Evolutionary conservation across 202 grass and related monocot genomes (phyloP), one percentile per base, ranked within the genome.

Genomic region (Panicum hallii): DNA sequence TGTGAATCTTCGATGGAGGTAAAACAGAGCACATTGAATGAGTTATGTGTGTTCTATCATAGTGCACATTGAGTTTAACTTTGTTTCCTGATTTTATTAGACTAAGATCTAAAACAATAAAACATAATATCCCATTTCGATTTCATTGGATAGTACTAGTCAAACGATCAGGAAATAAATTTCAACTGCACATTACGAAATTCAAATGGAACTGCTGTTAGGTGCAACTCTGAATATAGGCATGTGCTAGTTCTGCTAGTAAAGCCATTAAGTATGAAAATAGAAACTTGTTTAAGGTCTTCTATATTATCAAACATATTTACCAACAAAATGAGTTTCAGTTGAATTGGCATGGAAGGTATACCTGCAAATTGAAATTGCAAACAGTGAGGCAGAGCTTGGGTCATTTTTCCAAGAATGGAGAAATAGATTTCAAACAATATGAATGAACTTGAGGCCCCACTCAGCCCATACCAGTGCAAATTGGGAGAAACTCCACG

Each of bases 401-500:
- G 40, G 42, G 40, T 9, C 50, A 82, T 34, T 71, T 11, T 60
- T 82, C 38, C 22, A 44, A 82, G 42, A 60, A 72, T 34, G 50
- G 19, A 53, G 64, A 57, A 71, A 6, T 10, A n/a, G 19, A 61
- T 48, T 76, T 72, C 41, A 71, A 71, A 82, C 22, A 82, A 82
- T 46, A 71, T 46, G 40, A 82, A 71, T 61, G 36, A n/a, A 47
- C 50, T 20, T 71, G 67, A 71, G 5, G 40, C 9, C 41, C 9
- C 38, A 58, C 40, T 70, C 9, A 58, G 11, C 26, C 23, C 79
- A 22, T 82, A 82, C 79, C 74, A 76, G 74, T 76, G 74, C 74
- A 60, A 76, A 76, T 76, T 76, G 54, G 74, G 53, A 76, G 73
- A 61, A 82, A 47, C 79, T 72, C 79, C 79, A 82, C 0, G 74